Conservation (phyloP, 2,329 filamentous ascomycete species). For the Cladosporium cucumerinum region DNA sequence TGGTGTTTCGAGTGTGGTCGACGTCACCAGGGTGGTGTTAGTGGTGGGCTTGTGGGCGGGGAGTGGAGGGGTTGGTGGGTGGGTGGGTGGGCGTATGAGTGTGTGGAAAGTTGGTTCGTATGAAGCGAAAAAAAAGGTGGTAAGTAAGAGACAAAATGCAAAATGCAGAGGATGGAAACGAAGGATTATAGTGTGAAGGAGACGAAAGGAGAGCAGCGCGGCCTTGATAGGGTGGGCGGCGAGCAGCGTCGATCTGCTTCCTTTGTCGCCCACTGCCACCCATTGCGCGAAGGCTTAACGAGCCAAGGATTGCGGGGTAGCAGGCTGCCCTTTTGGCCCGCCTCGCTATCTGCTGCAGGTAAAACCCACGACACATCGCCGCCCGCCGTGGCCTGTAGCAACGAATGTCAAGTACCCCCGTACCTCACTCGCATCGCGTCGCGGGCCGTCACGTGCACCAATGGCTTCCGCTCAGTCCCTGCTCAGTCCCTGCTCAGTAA, state of each 20-base stretch:
- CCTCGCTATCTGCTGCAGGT: not conserved
- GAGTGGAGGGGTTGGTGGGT: not conserved
- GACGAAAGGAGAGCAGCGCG: not conserved
- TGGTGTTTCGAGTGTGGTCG: conserved; percentile 4
- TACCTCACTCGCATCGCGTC: not conserved
- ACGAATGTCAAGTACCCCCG: not conserved
- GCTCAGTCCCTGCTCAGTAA: conserved; percentile 3
- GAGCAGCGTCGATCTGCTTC: conserved; percentile 10
- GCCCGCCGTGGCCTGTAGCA: not conserved
- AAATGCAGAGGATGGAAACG: not conserved
- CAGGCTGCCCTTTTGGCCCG: not conserved
- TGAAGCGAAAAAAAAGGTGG: not conserved
- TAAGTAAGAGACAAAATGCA: not conserved
- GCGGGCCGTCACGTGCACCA: conserved; percentile 8
- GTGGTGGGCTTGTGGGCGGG: not conserved
- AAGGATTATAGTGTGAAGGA: not conserved
- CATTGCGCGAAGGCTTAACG: conserved; percentile 1
- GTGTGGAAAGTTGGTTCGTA: not conserved
- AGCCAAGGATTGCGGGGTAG: conserved; percentile 12
- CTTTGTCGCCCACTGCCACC: conserved; percentile 5
- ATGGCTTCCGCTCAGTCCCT: not conserved
- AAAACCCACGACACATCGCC: conserved; percentile 5
- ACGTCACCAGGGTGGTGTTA: conserved; percentile 10
- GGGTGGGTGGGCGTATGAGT: not conserved
- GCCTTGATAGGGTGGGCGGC: not conserved